phyloP scores from a whole-genome alignment of 2,329 filamentous ascomycete genomes.

The Pseudocercospora fuligena region DNA sequence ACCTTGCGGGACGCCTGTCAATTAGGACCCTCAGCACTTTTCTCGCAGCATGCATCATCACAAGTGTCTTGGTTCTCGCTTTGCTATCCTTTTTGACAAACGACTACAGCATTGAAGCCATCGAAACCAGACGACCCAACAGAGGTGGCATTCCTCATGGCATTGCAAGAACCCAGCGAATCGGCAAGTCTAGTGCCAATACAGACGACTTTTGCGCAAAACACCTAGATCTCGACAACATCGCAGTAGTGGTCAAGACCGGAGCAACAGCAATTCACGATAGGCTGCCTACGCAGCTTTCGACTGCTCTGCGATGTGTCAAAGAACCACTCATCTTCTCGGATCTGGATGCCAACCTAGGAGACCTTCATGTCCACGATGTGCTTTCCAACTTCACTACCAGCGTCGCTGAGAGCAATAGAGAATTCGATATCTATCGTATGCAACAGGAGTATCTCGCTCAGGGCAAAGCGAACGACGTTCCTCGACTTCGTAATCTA shows the following conservation, averaged over 20 bases:
- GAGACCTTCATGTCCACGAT: slow-evolving; percentile 41
- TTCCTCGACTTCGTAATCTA: slow-evolving; percentile 21
- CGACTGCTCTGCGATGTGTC: slow-evolving; percentile 59
- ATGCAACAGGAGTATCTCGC: slow-evolving; percentile 28
- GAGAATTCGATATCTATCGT: slow-evolving; percentile 34
- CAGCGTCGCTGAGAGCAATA: slow-evolving; percentile 20
- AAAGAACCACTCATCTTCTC: slow-evolving; percentile 53
- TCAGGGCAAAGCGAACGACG: slow-evolving; percentile 25
- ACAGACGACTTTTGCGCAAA: slow-evolving; percentile 1
- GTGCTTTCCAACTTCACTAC: slow-evolving; percentile 32
- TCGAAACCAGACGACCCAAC: background rate
- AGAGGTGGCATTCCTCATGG: background rate
- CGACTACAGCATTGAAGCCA: background rate
- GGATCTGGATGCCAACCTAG: slow-evolving; percentile 51
- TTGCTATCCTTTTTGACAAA: background rate
- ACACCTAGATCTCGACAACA: slow-evolving; percentile 43
- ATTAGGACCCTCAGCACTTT: background rate
- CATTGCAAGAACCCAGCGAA: background rate
- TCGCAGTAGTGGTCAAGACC: slow-evolving; percentile 62
- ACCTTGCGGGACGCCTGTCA: background rate
- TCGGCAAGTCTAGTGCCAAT: background rate
- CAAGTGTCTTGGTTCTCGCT: background rate
- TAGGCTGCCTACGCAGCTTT: slow-evolving; percentile 58
- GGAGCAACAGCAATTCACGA: slow-evolving; percentile 59
- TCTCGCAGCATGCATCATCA: background rate